phyloP scores from a whole-genome alignment of 2,329 filamentous ascomycete species.

The Chrysosporium queenslandicum region DNA sequence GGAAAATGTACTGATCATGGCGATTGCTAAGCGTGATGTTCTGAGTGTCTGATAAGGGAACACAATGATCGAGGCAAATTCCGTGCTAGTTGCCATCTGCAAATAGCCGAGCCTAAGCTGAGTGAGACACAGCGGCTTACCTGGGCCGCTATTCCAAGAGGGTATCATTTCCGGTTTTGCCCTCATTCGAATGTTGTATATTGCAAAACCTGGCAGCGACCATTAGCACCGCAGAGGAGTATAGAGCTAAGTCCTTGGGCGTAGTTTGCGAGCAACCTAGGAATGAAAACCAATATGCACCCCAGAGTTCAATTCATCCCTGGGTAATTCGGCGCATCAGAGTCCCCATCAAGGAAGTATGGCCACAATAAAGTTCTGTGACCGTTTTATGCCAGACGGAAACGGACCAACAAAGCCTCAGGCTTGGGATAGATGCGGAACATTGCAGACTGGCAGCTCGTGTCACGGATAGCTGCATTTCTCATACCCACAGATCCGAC shows the following conservation, averaged over 20 bases:
- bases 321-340: no score
- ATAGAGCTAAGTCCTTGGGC: no score
- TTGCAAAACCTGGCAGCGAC: neutral
- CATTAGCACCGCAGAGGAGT: no score
- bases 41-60: neutral
- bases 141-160: neutral
- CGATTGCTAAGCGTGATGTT: neutral
- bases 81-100: constrained; percentile 3
- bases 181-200: neutral
- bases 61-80: constrained; percentile 8
- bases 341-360: neutral
- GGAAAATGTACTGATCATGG: neutral
- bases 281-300: no score
- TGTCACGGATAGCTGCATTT: constrained; percentile 10
- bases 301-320: no score
- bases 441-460: constrained; percentile 3
- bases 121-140: neutral
- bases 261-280: no score
- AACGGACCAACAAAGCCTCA: constrained; percentile 6
- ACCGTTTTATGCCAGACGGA: neutral
- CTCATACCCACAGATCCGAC: constrained; percentile 6
- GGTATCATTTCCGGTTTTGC: neutral
- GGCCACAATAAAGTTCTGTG: neutral
- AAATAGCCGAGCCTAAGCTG: neutral
- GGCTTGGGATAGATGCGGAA: constrained; percentile 1